A percentile compares a stretch with the other conserved stretches of the same genome.
Conservation (phyloP, 2,329 filamentous ascomycete genomes). For the Pestalotiopsis sp. region DNA sequence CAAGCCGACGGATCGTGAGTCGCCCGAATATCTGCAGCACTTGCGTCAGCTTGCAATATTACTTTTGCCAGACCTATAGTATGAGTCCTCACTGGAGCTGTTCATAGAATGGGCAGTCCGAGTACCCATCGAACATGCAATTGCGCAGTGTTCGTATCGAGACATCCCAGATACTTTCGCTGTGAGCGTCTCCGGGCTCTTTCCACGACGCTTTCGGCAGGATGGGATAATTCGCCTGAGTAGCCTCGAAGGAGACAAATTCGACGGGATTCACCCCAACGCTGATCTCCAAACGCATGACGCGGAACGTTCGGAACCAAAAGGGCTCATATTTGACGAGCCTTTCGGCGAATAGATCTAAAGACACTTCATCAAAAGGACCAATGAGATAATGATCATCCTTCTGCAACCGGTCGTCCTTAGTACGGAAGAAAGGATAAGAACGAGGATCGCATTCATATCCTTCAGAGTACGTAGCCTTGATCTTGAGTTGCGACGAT, state of each 20-base stretch:
- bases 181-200: neutral
- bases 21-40: slow-evolving; percentile 15
- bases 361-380: neutral
- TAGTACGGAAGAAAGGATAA: slow-evolving; percentile 6
- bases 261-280: neutral
- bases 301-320: slow-evolving; percentile 8
- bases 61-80: too few species aligned
- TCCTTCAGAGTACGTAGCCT: slow-evolving; percentile 4
- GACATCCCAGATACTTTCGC: slow-evolving; percentile 6
- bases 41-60: neutral
- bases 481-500: neutral
- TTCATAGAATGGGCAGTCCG: slow-evolving; percentile 36
- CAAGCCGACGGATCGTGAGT: slow-evolving; percentile 25
- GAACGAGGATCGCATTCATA: slow-evolving; percentile 4
- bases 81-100: slow-evolving; percentile 29
- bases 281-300: slow-evolving; percentile 1
- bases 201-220: neutral
- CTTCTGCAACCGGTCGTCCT: slow-evolving; percentile 1
- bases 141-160: slow-evolving; percentile 22
- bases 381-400: slow-evolving; percentile 1
- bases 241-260: neutral
- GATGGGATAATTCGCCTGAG: neutral
- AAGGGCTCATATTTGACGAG: slow-evolving; percentile 6
- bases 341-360: neutral
- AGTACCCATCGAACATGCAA: slow-evolving; percentile 32